phyloP scores from a whole-genome alignment of 805 yeast genomes.

The Metschnikowia baotianmanensis region DNA sequence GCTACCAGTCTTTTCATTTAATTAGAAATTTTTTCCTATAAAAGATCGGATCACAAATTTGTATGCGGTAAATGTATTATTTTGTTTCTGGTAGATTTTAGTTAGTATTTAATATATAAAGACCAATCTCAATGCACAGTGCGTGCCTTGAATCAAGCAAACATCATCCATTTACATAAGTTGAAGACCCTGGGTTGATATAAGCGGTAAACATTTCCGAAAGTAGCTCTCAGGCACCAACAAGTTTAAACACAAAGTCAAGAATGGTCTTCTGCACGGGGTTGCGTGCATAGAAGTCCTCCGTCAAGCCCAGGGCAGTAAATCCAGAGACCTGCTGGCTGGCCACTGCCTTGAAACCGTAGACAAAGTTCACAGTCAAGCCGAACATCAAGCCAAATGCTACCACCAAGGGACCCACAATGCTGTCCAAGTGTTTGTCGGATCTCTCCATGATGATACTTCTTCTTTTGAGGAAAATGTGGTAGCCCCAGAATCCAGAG shows the following conservation, averaged over 20 bases:
- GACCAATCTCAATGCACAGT: too few species aligned
- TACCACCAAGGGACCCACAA: slow-evolving; percentile 82
- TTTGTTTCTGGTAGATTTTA: too few species aligned
- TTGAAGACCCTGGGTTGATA: too few species aligned
- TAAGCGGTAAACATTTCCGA: too few species aligned
- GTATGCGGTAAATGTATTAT: too few species aligned
- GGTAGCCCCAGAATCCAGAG: slow-evolving; percentile 87
- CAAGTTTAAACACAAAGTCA: slow-evolving; percentile 30
- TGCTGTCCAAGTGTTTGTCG: slow-evolving; percentile 84
- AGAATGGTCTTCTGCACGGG: slow-evolving; percentile 36
- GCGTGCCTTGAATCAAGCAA: too few species aligned
- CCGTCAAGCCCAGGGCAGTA: slow-evolving; percentile 24
- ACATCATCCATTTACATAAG: too few species aligned
- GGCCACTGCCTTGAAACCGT: slow-evolving; percentile 46
- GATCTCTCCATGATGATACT: slow-evolving; percentile 74
- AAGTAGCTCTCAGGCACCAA: slow-evolving; percentile 18
- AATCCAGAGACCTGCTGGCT: slow-evolving; percentile 16
- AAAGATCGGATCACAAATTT: too few species aligned
- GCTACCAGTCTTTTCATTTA: too few species aligned
- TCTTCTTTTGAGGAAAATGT: slow-evolving; percentile 68
- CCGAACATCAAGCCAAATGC: slow-evolving; percentile 67
- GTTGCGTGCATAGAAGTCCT: slow-evolving; percentile 30
- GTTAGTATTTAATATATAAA: too few species aligned
- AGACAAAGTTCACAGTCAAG: slow-evolving; percentile 66
- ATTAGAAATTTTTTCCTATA: too few species aligned